Base-by-base conservation (phyloP, 2,329 filamentous ascomycete species). In the Verticillium nonalfalfae region DNA sequence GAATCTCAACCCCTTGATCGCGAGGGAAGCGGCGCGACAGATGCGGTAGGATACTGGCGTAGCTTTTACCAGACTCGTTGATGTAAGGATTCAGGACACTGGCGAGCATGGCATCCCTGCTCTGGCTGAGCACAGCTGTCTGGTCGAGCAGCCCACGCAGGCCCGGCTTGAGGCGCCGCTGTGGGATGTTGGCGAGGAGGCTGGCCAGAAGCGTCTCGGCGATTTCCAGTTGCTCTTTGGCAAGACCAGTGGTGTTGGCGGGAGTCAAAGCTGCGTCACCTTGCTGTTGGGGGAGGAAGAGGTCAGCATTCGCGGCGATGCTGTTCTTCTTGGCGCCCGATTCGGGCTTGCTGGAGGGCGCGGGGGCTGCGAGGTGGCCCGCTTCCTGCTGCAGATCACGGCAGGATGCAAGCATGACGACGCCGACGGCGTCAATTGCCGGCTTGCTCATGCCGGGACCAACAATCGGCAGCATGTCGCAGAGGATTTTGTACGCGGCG, bases 81-180 rank as follows among this genome's bases (percentile, higher is more conserved):
- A 86, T 77, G 73, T 87, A 85, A 0, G 92, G 91, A 73, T 95
- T 92, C 62, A 97, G 78, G 13, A 96, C 87, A 72, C 91, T 94
- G 6, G 92, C 86, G 11, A 95, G 70, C 83, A 97, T 90, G 52
- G 90, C 89, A 36, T 87, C 80, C 70, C 86, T 87, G 72, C 88
- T 82, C 62, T 82, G 81, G 5, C 81, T 84, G 26, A 97, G 76
- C 61, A 97, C 89, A 21, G 91, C 90, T 2, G 90, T 91, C 65
- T 90, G 89, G 70, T 97, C 92, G 64, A 97, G 81, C 57, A 91
- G 85, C 11, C 87, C 84, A 59, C 94, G 88, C 21, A 91, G 71
- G 1, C 89, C 85, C 9, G 88, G 85, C n/a, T 89, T 84, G 40
- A 96, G 75, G 70, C 86, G 81, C 58, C 85, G 79, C 61, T 89